Evolutionary conservation across 192 early-diverging fungal genomes (phyloP).

Genomic region (Podila horticola): DNA sequence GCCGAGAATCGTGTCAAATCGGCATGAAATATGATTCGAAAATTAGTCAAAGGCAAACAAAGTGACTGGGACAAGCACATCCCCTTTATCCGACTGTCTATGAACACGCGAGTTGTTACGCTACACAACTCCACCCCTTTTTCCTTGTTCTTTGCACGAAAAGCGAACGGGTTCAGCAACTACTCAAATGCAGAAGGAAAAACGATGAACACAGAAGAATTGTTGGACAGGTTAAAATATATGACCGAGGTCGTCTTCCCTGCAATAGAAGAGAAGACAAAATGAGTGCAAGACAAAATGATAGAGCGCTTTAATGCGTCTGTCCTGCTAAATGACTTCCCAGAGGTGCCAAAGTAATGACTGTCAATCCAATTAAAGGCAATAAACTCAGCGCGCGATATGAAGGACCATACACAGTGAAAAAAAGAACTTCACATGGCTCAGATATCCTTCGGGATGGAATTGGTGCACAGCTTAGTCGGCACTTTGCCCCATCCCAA

Average conservation of each 20-base stretch:
- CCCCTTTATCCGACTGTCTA: constrained; percentile 43
- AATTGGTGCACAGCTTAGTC: no score
- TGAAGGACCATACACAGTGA: background rate
- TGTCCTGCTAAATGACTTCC: background rate
- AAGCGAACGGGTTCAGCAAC: constrained; percentile 12
- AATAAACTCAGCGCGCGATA: constrained; percentile 11
- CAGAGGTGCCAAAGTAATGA: constrained; percentile 28
- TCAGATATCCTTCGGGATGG: no score
- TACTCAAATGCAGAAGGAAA: background rate
- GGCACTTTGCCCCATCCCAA: no score
- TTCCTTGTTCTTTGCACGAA: constrained; percentile 56
- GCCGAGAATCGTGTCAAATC: constrained; percentile 48
- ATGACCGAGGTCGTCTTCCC: constrained; percentile 19
- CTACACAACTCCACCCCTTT: constrained; percentile 52
- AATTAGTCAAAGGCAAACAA: constrained; percentile 27
- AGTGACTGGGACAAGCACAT: constrained; percentile 43
- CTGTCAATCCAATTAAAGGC: constrained; percentile 13
- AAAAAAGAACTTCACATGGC: no score
- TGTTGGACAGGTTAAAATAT: constrained; percentile 1
- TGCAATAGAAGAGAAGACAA: no score
- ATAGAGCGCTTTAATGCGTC: no score
- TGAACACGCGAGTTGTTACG: constrained; percentile 39
- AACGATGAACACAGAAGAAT: background rate
- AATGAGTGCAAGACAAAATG: no score
- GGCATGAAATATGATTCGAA: constrained; percentile 23